A percentile compares a stretch with the other conserved stretches of the same genome.
Evolutionary conservation across 371 early-diverging fungal genomes (phyloP).

Genomic region (Smittium culicis): DNA sequence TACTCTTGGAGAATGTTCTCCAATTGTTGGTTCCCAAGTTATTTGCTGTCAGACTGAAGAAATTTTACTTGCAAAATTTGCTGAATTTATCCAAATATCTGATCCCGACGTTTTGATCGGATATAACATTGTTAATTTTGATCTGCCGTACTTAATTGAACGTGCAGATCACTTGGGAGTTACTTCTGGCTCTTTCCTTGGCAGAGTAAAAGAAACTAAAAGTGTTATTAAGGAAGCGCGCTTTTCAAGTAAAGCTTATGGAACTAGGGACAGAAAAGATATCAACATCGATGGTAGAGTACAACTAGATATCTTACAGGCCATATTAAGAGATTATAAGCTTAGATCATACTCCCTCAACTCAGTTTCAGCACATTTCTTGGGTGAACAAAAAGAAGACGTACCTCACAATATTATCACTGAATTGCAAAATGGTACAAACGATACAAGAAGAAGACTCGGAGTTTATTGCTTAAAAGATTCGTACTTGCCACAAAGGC

Average conservation of each 20-base stretch:
- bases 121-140: constrained; percentile 98
- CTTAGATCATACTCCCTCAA: constrained; percentile 96
- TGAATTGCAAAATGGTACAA: constrained; percentile 87
- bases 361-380: constrained; percentile 91
- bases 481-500: constrained; percentile 89
- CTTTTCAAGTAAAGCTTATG: constrained; percentile 87
- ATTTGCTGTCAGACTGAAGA: constrained; percentile 71
- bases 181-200: constrained; percentile 64
- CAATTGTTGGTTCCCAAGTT: constrained; percentile 88
- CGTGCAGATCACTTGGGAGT: constrained; percentile 73
- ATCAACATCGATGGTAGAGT: constrained; percentile 92
- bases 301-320: constrained; percentile 89
- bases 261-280: constrained; percentile 77
- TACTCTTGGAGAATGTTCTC: constrained; percentile 74
- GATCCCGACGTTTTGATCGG: constrained; percentile 98
- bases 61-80: constrained; percentile 78
- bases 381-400: constrained; percentile 99
- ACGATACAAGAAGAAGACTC: constrained; percentile 91
- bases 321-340: constrained; percentile 96
- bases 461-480: constrained; percentile 99
- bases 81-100: constrained; percentile 64
- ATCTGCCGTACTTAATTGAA: constrained; percentile 95
- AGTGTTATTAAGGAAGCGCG: constrained; percentile 69
- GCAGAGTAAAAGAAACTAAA: constrained; percentile 54
- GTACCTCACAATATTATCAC: constrained; percentile 98